Percentiles rank a stretch among this genome's conserved stretches.
phyloP scores from a whole-genome alignment of 805 yeast species.

The Candida sonorensis region DNA sequence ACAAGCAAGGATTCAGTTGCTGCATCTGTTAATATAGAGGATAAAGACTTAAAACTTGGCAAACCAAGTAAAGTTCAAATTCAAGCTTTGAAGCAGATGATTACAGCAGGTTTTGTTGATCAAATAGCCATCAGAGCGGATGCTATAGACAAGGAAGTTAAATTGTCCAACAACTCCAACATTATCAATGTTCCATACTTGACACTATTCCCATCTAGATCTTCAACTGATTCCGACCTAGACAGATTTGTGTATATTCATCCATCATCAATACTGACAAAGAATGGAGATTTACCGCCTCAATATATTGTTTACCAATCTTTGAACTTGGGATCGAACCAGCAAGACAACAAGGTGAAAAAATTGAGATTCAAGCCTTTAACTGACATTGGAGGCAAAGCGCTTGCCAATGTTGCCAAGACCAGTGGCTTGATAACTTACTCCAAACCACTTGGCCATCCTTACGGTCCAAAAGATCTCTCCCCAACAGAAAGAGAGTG shows the following conservation, averaged over 20 bases:
- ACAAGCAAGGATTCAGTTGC: constrained; percentile 58
- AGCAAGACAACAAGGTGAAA: constrained; percentile 32
- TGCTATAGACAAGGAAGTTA: constrained; percentile 53
- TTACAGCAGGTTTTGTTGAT: constrained; percentile 89
- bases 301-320: constrained; percentile 68
- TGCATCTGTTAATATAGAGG: constrained; percentile 29
- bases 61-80: constrained; percentile 68
- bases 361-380: constrained; percentile 66
- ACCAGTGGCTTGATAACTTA: constrained; percentile 67
- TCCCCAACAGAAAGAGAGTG: constrained; percentile 69
- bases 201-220: constrained; percentile 41
- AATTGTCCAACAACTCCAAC: constrained; percentile 48
- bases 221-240: constrained; percentile 29
- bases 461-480: constrained; percentile 72
- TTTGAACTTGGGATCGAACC: constrained; percentile 48
- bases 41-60: constrained; percentile 43
- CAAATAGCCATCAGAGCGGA: constrained; percentile 86
- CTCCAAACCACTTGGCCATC: constrained; percentile 89
- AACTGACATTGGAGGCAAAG: constrained; percentile 68
- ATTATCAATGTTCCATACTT: constrained; percentile 60
- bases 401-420: constrained; percentile 72
- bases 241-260: constrained; percentile 71
- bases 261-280: constrained; percentile 60
- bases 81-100: constrained; percentile 80
- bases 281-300: constrained; percentile 67